Evolutionary conservation across 2,329 filamentous ascomycete species (phyloP), one percentile per base, ranked within the genome.

Genomic region (Leptosphaerulina australis): DNA sequence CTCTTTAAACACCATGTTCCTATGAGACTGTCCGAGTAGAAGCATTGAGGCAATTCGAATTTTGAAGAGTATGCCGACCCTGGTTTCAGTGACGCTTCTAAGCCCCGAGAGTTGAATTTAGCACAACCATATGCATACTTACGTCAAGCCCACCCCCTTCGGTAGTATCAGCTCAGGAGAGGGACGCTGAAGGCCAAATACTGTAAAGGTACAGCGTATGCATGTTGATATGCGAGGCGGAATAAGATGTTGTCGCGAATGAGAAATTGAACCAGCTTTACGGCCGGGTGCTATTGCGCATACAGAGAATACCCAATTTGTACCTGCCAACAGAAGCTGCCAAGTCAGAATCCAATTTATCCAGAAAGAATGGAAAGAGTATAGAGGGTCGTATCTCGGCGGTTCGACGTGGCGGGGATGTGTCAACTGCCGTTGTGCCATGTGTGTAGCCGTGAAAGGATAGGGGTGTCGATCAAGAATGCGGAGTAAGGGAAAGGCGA

Each of bases 91-190:
- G 41, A 51, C 24, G 35, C 53, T 45, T 50, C 50, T 56, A 37
- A 22, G 21, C 24, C 48, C 22, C 14, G 18, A 26, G 11, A 28
- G 7, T 14, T 34, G 21, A 17, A 20, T 26, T 20, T 30, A 35
- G 22, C 28, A 28, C 7, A 24, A n/a, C 35, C 21, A 18, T 30
- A 40, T 28, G 35, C 35, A 45, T 34, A 35, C 40, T 41, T 51
- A 64, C 64, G 68, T 66, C 56, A 57, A 45, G n/a, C n/a, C n/a
- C 51, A 31, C 48, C 67, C 62, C 66, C 69, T 50, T 66, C 63
- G 64, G 55, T 41, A 22, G 9, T 12, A n/a, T 2, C 9, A 5
- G 18, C 21, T 40, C 36, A 41, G 29, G 30, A 26, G 41, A 30
- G 5, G 18, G 5, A 18, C 10, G 2, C 12, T 36, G 8, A 9